These are phyloP conservation scores for Grigorovia transvaalensis DNA, from an alignment of 805 yeast species.

Conservation along the genomic window DNA sequence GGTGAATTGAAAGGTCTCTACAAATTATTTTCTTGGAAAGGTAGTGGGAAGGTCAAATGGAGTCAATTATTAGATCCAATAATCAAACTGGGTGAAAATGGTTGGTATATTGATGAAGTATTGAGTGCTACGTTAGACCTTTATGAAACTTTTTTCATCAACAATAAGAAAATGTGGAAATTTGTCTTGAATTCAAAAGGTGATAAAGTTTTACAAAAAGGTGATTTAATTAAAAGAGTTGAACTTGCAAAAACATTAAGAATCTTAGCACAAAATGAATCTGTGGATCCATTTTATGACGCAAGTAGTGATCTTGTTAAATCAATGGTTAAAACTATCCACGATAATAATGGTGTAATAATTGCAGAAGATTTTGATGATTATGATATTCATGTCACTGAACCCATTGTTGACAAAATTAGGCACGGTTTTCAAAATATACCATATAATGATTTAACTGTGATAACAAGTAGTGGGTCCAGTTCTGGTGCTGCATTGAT, in stretches of 20 bases:
- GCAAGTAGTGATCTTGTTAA: slow-evolving; percentile 67
- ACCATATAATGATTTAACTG: slow-evolving; percentile 35
- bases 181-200: slow-evolving; percentile 36
- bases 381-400: slow-evolving; percentile 43
- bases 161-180: slow-evolving; percentile 40
- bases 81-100: slow-evolving; percentile 48
- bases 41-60: slow-evolving; percentile 70
- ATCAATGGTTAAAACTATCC: slow-evolving; percentile 41
- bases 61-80: slow-evolving; percentile 65
- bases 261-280: slow-evolving; percentile 65
- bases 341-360: slow-evolving; percentile 56
- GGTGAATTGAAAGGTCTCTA: slow-evolving; percentile 87
- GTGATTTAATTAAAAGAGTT: slow-evolving; percentile 54
- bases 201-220: slow-evolving; percentile 34
- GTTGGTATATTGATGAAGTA: slow-evolving; percentile 46
- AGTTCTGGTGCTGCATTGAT: slow-evolving; percentile 77
- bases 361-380: slow-evolving; percentile 51
- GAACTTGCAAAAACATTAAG: slow-evolving; percentile 57
- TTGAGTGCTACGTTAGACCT: slow-evolving; percentile 35
- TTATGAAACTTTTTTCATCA: slow-evolving; percentile 28
- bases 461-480: slow-evolving; percentile 57
- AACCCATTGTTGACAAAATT: slow-evolving; percentile 21
- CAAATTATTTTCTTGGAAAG: slow-evolving; percentile 46
- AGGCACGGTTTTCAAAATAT: slow-evolving; percentile 18
- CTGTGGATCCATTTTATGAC: slow-evolving; percentile 70